Evolutionary conservation across 192 early-diverging fungal genomes (phyloP), one percentile per base, ranked within the genome.

Genomic region (Lunasporangiospora selenospora): DNA sequence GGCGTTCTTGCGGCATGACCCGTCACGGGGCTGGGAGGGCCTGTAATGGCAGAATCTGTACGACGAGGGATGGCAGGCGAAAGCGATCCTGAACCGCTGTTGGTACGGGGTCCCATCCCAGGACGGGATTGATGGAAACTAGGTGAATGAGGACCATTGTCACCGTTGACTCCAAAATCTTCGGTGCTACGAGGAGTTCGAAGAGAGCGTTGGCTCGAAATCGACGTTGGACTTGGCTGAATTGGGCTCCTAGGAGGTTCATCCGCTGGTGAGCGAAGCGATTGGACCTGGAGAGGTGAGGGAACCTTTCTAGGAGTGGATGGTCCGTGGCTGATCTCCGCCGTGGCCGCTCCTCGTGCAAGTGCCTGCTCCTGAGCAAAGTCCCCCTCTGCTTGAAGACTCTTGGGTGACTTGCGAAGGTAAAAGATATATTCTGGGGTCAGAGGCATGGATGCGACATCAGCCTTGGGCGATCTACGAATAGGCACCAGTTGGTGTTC

Each of bases 401-500:
- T 63, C 49, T 63, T 73, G 27, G 54, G 26, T 0, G 69, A 31
- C 29, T 73, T 73, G 13, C 50, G 47, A 18, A 73, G 38, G 48
- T 57, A 62, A 36, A 73, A 73, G 5, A 63, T 30, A 26, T 73
- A 24, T 23, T 73, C 69, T 23, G 69, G 69, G 21, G 33, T 47
- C 16, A 37, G 32, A 6, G 61, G 69, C 69, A 73, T 73, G 1
- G 69, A 73, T 0, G 69, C 69, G 1, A 58, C 61, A 58, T 73
- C 69, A 1, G 69, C 69, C 45, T 73, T 73, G 3, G 60, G 69
- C 11, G 69, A 73, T 4, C 69, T 53, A 21, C 69, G 69, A 1
- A 73, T 55, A 33, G 69, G 69, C 10, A 23, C 41, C 21, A 73
- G 45, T 16, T 63, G 59, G 32, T 73, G 69, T 6, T 73, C 69